A percentile compares a stretch with the other conserved stretches of the same genome.
Conservation (phyloP, 1,284 basidiomycete species). For the Ceratobasidium sp. region DNA sequence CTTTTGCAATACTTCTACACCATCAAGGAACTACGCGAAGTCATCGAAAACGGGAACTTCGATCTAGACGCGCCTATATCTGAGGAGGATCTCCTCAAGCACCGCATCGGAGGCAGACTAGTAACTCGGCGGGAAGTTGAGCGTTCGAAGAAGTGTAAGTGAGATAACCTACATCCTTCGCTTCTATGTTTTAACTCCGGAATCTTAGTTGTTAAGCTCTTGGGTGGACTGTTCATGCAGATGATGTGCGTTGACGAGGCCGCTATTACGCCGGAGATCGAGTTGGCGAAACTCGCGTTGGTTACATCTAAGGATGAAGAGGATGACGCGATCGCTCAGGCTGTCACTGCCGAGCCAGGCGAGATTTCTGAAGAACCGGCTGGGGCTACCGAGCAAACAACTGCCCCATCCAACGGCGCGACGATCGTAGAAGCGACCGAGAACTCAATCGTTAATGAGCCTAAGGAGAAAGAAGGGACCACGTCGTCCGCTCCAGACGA, state of each 20-base stretch:
- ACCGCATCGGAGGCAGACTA: slow-evolving; percentile 87
- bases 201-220: slow-evolving; percentile 77
- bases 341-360: slow-evolving; percentile 1
- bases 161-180: neutral
- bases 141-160: slow-evolving; percentile 85
- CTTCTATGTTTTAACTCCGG: slow-evolving; percentile 15
- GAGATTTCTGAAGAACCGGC: neutral
- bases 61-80: slow-evolving; percentile 67
- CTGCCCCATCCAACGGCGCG: neutral
- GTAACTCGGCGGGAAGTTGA: slow-evolving; percentile 85
- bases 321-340: slow-evolving; percentile 66
- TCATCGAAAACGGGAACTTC: slow-evolving; percentile 68
- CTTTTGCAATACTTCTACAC: slow-evolving; percentile 95
- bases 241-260: slow-evolving; percentile 76
- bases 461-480: neutral
- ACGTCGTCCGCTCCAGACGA: slow-evolving; percentile 64
- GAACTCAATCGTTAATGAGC: neutral
- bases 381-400: neutral
- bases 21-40: slow-evolving; percentile 87
- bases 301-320: slow-evolving; percentile 92
- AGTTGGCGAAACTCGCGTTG: slow-evolving; percentile 92
- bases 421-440: neutral
- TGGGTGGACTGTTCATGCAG: slow-evolving; percentile 83
- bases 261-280: slow-evolving; percentile 85
- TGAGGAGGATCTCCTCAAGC: slow-evolving; percentile 82